Conservation (phyloP, 139 green algal genomes). For the Zygnema cylindricum region DNA sequence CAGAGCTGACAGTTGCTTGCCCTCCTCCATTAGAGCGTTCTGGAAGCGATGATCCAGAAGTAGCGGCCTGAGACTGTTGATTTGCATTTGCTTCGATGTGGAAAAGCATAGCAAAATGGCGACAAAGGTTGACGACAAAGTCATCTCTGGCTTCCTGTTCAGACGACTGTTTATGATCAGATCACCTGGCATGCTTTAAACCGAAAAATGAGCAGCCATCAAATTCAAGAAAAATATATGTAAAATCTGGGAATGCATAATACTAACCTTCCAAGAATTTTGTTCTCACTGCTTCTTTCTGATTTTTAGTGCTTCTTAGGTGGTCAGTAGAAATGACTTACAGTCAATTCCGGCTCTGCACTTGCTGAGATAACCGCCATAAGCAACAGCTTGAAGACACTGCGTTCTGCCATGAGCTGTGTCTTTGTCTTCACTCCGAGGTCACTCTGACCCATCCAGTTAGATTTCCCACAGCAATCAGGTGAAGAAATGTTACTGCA, state of each 20-base stretch:
- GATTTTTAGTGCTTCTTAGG: too few species aligned
- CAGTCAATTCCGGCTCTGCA: slow-evolving; percentile 69
- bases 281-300: too few species aligned
- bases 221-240: too few species aligned
- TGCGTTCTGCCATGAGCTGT: slow-evolving; percentile 83
- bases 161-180: too few species aligned
- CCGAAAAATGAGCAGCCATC: too few species aligned
- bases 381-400: slow-evolving; percentile 64
- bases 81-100: slow-evolving; percentile 38
- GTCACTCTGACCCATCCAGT: slow-evolving; percentile 36
- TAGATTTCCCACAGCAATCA: background rate
- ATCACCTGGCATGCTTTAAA: too few species aligned
- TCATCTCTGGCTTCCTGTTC: slow-evolving; percentile 39
- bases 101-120: slow-evolving; percentile 93
- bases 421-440: slow-evolving; percentile 67
- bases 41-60: background rate
- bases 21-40: background rate
- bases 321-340: too few species aligned
- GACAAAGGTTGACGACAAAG: slow-evolving; percentile 77
- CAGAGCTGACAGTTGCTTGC: background rate
- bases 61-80: background rate
- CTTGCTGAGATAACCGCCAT: slow-evolving; percentile 66
- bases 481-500: too few species aligned
- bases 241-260: too few species aligned
- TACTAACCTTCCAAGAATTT: too few species aligned